These are phyloP conservation scores for Calycina marina DNA, from an alignment of 2,329 filamentous ascomycete species.

Conservation along the genomic window DNA sequence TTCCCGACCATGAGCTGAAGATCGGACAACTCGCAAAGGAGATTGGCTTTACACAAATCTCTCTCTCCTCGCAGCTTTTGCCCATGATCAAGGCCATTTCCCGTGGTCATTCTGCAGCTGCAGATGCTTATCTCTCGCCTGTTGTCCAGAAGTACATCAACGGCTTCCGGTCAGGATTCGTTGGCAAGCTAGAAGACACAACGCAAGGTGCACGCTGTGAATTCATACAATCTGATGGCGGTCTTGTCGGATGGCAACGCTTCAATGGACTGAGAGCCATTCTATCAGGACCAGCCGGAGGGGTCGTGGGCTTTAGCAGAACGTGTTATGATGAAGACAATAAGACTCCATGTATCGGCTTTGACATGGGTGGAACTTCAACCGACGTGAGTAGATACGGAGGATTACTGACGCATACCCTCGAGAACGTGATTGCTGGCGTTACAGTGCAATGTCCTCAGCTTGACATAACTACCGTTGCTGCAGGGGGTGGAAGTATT, in stretches of 20 bases:
- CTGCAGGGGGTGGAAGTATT: slow-evolving; percentile 30
- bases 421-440: slow-evolving; percentile 66
- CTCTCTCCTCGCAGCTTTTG: slow-evolving; percentile 49
- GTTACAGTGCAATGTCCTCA: slow-evolving; percentile 68
- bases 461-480: slow-evolving; percentile 60
- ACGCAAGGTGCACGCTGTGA: slow-evolving; percentile 48
- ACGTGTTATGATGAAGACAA: slow-evolving; percentile 51
- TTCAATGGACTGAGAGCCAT: slow-evolving; percentile 52
- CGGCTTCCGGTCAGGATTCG: slow-evolving; percentile 48
- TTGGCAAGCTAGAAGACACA: slow-evolving; percentile 41
- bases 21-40: slow-evolving; percentile 45
- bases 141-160: slow-evolving; percentile 53
- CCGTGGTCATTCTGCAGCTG: slow-evolving; percentile 49
- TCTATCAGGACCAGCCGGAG: slow-evolving; percentile 51
- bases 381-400: slow-evolving; percentile 55
- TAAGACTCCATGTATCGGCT: slow-evolving; percentile 52
- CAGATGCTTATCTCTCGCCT: slow-evolving; percentile 55
- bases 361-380: slow-evolving; percentile 52
- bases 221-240: slow-evolving; percentile 44
- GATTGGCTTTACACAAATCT: slow-evolving; percentile 52
- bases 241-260: slow-evolving; percentile 31
- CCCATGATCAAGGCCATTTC: slow-evolving; percentile 60
- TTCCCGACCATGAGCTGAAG: slow-evolving; percentile 46
- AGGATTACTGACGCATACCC: slow-evolving; percentile 54
- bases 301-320: slow-evolving; percentile 50